Base-by-base conservation (phyloP, 345 rosid species). In the Camelina hispida region DNA sequence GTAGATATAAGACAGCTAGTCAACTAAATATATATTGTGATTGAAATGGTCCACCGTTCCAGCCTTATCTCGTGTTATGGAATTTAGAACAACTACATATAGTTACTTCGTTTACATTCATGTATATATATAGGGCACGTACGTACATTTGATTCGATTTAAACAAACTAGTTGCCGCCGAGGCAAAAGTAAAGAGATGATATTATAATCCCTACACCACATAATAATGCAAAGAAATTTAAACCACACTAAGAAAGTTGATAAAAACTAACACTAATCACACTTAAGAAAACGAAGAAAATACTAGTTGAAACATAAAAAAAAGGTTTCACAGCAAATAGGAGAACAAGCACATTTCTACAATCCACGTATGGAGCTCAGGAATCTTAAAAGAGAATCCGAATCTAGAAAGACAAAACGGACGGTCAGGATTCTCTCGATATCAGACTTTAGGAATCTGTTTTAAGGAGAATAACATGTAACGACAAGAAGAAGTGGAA, bases 401-500 rank as follows among this genome's bases (percentile, higher is more conserved):
- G 68, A 76, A 76, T 69, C 64, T 69, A 4, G 12, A 69, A 69
- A 76, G 66, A 16, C 6, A 4, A 34, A 6, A 69, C 53, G 55
- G 50, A 76, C 71, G 75, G 75, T 20, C 59, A 23, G 34, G 75
- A 76, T 76, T 62, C 22, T 25, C 7, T 50, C 20, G 53, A 68
- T 52, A 30, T 69, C 5, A 20, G 28, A 52, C 56, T 69, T 69
- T 55, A 44, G 66, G 80, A 76, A 62, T 69, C 80, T 69, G 17
- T 43, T 69, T 46, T 62, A 62, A 61, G 64, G 58, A 68, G 69
- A 76, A 62, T 47, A 43, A 22, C 59, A 76, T 32, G 34, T 62
- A 76, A 62, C 80, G 80, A 76, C 80, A 76, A 76, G 51, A 54
- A 14, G 14, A 62, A 76, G 59, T 69, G 65, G 43, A 34, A 35